Base-by-base conservation (phyloP, 306 rosid species). In the Dalbergia cultrata region DNA sequence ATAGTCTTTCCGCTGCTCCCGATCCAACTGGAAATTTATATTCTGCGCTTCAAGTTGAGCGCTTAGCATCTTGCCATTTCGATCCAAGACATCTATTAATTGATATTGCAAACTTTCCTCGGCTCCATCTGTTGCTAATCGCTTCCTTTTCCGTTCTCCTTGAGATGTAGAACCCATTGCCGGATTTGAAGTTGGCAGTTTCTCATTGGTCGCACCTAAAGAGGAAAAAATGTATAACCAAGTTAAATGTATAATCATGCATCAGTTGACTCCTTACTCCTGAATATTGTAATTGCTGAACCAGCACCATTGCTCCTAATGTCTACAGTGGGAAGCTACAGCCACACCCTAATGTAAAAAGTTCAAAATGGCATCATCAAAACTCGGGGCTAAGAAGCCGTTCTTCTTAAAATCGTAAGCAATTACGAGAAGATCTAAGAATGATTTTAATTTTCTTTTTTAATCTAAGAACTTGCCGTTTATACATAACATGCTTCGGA, bases 1-100 rank as follows among this genome's bases (percentile, higher is more conserved):
- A 37, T 92, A 89, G 75, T 78, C 83, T 70, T 86, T 92, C 83
- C 92, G 88, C 89, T 89, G 97, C 84, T 90, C 93, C 8, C 92
- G 85, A 62, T 90, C 94, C 66, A 87, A 81, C 70, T 84, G 88
- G 22, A 83, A 90, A 84, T 90, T 90, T 9, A 76, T 70, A 79
- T 89, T 92, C 74, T 92, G 97, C 43, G 91, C 87, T 66, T 87
- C 93, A 37, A 92, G 87, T 41, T 87, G 94, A 52, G 94, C 59
- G 1, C 74, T 83, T 80, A 92, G 85, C 84, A 85, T 80, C 82
- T 92, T 92, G 8, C 92, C 92, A 54, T 90, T 90, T 80, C 84
- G 89, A 77, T 92, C 97, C 31, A 92, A 63, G 53, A 90, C 86
- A 53, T 87, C 93, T 56, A 92, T 67, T 90, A 92, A 58, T 67